Conservation (phyloP, 306 rosid genomes). For the Alnus rubra region DNA sequence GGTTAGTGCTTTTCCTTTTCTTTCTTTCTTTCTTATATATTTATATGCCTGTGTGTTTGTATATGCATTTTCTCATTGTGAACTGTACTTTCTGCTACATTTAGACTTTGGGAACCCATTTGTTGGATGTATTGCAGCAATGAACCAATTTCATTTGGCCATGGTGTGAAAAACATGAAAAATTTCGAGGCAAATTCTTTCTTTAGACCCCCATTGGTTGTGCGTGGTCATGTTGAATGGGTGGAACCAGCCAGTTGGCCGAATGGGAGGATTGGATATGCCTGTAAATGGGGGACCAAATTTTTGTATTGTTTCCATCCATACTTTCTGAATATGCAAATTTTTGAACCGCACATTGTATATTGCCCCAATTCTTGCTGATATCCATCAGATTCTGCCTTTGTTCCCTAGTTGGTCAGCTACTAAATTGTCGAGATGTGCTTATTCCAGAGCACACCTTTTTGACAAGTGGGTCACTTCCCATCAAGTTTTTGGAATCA, state of each 20-base stretch:
- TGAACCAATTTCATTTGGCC: neutral
- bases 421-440: too few relatives aligned
- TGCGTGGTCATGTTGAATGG: neutral
- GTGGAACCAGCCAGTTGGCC: too few relatives aligned
- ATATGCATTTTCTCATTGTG: neutral
- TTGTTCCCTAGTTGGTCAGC: too few relatives aligned
- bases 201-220: neutral
- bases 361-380: too few relatives aligned
- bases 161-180: neutral
- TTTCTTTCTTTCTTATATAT: neutral
- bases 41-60: too few relatives aligned
- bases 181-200: too few relatives aligned
- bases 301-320: neutral
- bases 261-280: neutral
- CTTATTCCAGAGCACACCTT: too few relatives aligned
- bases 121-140: neutral
- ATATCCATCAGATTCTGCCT: too few relatives aligned
- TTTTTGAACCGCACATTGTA: neutral
- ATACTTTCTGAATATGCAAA: neutral
- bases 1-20: slow-evolving; percentile 43
- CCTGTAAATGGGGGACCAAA: neutral
- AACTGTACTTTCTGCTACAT: neutral
- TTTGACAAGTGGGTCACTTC: too few relatives aligned
- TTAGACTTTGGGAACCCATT: neutral
- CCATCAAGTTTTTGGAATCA: too few relatives aligned